Conservation (phyloP, 1,139 yeast species). For the Kodamaea sp. region DNA sequence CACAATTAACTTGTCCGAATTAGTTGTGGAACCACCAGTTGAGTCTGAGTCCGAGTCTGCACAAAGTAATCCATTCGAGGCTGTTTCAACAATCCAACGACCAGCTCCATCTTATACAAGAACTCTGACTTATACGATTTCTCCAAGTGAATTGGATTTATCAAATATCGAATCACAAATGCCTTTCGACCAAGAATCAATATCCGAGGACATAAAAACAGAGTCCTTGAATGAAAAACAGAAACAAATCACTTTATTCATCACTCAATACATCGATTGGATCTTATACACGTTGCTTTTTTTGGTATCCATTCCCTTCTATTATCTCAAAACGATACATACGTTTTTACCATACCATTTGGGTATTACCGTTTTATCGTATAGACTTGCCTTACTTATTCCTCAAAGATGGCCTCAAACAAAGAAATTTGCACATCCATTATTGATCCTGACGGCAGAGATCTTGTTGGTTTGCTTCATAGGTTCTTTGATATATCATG, state of each 20-base stretch:
- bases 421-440: slow-evolving; percentile 63
- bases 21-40: too few relatives aligned
- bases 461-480: slow-evolving; percentile 62
- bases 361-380: slow-evolving; percentile 54
- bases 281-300: slow-evolving; percentile 44
- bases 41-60: too few relatives aligned
- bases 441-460: slow-evolving; percentile 58
- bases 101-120: slow-evolving; percentile 3
- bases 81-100: neutral
- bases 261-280: slow-evolving; percentile 54
- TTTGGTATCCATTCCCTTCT: slow-evolving; percentile 53
- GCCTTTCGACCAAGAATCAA: neutral
- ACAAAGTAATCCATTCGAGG: too few relatives aligned
- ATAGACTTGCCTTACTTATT: slow-evolving; percentile 48
- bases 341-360: slow-evolving; percentile 62
- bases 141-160: neutral
- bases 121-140: too few relatives aligned
- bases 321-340: slow-evolving; percentile 42
- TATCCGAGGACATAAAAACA: slow-evolving; percentile 14
- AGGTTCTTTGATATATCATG: slow-evolving; percentile 52
- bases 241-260: slow-evolving; percentile 33
- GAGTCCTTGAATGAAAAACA: slow-evolving; percentile 22
- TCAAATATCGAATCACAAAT: neutral
- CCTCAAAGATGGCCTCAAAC: slow-evolving; percentile 46
- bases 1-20: slow-evolving; percentile 6